Conservation (phyloP, 805 yeast genomes). For the Millerozyma miso region DNA sequence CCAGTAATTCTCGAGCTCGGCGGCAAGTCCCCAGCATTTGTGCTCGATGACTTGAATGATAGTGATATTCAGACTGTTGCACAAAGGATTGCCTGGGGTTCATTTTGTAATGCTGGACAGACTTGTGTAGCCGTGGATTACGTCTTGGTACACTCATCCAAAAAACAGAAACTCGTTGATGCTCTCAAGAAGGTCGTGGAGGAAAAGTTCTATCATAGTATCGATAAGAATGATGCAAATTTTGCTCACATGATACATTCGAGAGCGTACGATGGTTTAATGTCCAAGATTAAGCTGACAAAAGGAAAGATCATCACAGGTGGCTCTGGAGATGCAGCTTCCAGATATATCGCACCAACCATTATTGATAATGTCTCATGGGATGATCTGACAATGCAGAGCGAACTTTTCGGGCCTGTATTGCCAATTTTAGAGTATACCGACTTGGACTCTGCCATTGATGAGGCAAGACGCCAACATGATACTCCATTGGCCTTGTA, state of each 20-base stretch:
- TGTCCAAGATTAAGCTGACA: conserved; percentile 39
- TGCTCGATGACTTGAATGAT: conserved; percentile 48
- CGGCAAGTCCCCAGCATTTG: conserved; percentile 84
- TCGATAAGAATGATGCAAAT: conserved; percentile 18
- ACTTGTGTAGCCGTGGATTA: conserved; percentile 91
- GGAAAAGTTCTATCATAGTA: conserved; percentile 42
- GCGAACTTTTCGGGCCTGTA: conserved; percentile 82
- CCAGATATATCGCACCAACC: conserved; percentile 67
- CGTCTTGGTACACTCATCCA: conserved; percentile 56
- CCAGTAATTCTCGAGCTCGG: conserved; percentile 84
- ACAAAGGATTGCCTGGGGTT: conserved; percentile 72
- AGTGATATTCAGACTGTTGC: conserved; percentile 43
- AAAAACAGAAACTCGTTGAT: conserved; percentile 49
- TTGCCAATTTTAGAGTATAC: conserved; percentile 64
- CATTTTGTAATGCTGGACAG: conserved; percentile 80
- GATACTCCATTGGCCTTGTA: conserved; percentile 84
- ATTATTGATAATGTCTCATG: conserved; percentile 59
- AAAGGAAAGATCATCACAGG: conserved; percentile 52
- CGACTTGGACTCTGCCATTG: conserved; percentile 41
- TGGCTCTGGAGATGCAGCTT: conserved; percentile 33
- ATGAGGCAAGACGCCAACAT: conserved; percentile 41
- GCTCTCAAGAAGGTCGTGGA: conserved; percentile 37
- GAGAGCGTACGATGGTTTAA: conserved; percentile 47
- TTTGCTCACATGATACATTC: conserved; percentile 61
- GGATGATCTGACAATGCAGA: conserved; percentile 68